Evolutionary conservation across 2,329 filamentous ascomycete species (phyloP).

Genomic region (Cadophora malorum): DNA sequence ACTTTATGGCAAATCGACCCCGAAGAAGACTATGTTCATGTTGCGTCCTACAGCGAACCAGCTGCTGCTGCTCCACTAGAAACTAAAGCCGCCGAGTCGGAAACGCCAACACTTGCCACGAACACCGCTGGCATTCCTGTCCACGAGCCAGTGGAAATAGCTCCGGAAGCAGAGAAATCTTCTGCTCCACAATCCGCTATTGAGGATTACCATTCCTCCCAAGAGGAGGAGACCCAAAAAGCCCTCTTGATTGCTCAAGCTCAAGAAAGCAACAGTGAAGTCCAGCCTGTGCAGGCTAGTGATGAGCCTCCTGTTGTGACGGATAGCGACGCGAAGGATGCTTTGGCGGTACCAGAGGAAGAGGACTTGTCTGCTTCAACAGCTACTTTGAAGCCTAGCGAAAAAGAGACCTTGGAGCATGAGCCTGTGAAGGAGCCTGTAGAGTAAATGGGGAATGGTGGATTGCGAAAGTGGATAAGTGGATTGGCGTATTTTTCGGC

Average conservation of each 20-base stretch:
- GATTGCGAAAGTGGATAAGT: neutral
- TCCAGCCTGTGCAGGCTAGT: slow-evolving; percentile 30
- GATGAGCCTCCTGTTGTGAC: slow-evolving; percentile 30
- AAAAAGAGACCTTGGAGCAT: slow-evolving; percentile 19
- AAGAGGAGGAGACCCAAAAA: slow-evolving; percentile 33
- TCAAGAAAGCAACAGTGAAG: slow-evolving; percentile 22
- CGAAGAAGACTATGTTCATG: slow-evolving; percentile 48
- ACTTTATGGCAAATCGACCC: slow-evolving; percentile 52
- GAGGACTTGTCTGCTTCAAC: slow-evolving; percentile 38
- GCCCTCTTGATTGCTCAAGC: slow-evolving; percentile 19
- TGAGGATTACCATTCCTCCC: slow-evolving; percentile 29
- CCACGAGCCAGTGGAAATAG: slow-evolving; percentile 35
- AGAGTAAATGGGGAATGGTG: slow-evolving; percentile 32
- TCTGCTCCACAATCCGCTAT: slow-evolving; percentile 24
- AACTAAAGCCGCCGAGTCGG: slow-evolving; percentile 33
- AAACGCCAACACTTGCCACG: slow-evolving; percentile 37
- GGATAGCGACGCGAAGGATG: slow-evolving; percentile 14
- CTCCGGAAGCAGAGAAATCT: slow-evolving; percentile 28
- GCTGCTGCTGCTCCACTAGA: slow-evolving; percentile 2
- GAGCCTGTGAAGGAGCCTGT: slow-evolving; percentile 26
- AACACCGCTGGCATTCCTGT: slow-evolving; percentile 38
- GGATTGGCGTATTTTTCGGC: slow-evolving; percentile 1
- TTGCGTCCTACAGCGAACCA: slow-evolving; percentile 36
- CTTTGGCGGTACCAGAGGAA: slow-evolving; percentile 24
- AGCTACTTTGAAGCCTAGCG: slow-evolving; percentile 35